These are phyloP conservation scores for Candida peoriensis DNA, from an alignment of 805 yeast genomes.

Conservation along the genomic window DNA sequence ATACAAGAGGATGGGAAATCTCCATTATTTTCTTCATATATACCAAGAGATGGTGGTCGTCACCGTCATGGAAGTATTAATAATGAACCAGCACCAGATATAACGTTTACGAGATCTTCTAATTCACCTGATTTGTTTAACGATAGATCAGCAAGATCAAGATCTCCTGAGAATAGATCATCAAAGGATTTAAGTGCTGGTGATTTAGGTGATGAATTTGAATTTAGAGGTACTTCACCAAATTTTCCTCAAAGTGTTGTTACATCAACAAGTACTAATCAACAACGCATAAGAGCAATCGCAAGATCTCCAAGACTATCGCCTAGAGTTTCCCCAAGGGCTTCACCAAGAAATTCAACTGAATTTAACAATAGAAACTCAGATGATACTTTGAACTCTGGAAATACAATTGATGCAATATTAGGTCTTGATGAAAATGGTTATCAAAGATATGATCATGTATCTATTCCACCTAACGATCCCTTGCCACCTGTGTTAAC, in stretches of 20 bases:
- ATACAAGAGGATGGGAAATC: slow-evolving; percentile 13
- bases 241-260: slow-evolving; percentile 30
- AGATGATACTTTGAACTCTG: no score
- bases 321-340: slow-evolving; percentile 17
- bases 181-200: no score
- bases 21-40: slow-evolving; percentile 1
- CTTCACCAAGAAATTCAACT: slow-evolving; percentile 11
- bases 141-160: not conserved
- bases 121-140: slow-evolving; percentile 6
- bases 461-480: no score
- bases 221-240: slow-evolving; percentile 28
- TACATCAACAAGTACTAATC: slow-evolving; percentile 27
- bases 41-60: not conserved
- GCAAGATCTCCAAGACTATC: slow-evolving; percentile 14
- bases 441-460: not conserved
- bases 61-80: no score
- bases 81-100: slow-evolving; percentile 13
- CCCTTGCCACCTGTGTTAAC: no score
- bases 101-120: slow-evolving; percentile 14
- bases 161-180: no score
- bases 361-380: no score
- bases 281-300: slow-evolving; percentile 17
- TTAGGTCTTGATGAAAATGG: not conserved
- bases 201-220: slow-evolving; percentile 28
- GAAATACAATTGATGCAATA: no score